A percentile compares a stretch with the other conserved stretches of the same genome.
Conservation (phyloP, 148 eudicot species). For the Silene latifolia region DNA sequence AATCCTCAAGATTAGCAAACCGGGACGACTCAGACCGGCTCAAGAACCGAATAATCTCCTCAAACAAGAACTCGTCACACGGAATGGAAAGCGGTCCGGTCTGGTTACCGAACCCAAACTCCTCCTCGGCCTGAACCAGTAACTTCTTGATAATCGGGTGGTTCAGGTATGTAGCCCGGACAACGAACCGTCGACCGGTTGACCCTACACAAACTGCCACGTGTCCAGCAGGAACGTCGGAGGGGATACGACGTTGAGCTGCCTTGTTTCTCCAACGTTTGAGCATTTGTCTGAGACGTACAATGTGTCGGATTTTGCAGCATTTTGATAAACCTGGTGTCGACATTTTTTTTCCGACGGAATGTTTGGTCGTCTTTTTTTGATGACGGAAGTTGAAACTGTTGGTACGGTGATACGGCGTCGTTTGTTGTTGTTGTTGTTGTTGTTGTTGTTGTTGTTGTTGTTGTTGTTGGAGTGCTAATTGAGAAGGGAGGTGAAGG, state of each 20-base stretch:
- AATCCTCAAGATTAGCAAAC: slow-evolving; percentile 55
- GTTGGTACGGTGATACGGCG: neutral
- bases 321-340: slow-evolving; percentile 25
- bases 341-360: slow-evolving; percentile 28
- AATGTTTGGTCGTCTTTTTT: no score
- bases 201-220: slow-evolving; percentile 66
- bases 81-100: slow-evolving; percentile 70
- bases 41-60: slow-evolving; percentile 59
- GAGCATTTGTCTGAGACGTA: slow-evolving; percentile 56
- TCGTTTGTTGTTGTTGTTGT: neutral
- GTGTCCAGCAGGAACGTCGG: slow-evolving; percentile 84
- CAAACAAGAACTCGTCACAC: slow-evolving; percentile 70
- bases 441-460: neutral
- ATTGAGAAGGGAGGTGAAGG: neutral
- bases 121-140: slow-evolving; percentile 61
- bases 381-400: neutral
- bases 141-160: slow-evolving; percentile 67
- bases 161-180: slow-evolving; percentile 63
- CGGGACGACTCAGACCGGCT: slow-evolving; percentile 45
- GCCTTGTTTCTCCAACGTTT: slow-evolving; percentile 65
- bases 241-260: slow-evolving; percentile 39
- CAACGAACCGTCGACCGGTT: slow-evolving; percentile 46
- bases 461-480: neutral
- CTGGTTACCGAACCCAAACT: slow-evolving; percentile 53
- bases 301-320: slow-evolving; percentile 77